Evolutionary conservation across 2,329 filamentous ascomycete species (phyloP), one percentile per base, ranked within the genome.

Genomic region (Colletotrichum lentis): DNA sequence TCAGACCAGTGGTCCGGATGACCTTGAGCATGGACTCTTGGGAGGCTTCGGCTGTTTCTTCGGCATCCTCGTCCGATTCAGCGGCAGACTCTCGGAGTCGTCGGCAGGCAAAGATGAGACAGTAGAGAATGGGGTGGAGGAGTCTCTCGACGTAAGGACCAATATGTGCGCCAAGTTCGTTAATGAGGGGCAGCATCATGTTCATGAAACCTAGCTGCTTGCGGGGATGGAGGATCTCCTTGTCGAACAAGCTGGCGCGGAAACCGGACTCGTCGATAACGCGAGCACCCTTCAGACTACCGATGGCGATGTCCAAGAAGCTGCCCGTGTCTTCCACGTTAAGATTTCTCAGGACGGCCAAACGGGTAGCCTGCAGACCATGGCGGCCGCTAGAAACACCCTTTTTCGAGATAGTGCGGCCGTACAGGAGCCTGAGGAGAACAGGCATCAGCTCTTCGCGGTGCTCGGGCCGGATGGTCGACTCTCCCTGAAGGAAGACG

Each of bases 131-230:
- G 0, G 93, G 88, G 73, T 95, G 89, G 70, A 95, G 83, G 5
- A 98, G 83, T 14, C 85, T 86, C 18, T 86, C 81, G 56, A 90
- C 85, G 73, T 92, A 95, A 0, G 88, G 86, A 2, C 84, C 79
- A 62, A 96, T 88, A 62, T 90, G 90, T 5, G 86, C 88, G 61
- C 94, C 93, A 43, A 98, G 86, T 61, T 96, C 93, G 65, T 91
- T 91, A 68, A 98, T 88, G 76, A 98, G 88, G 12, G 95, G 89
- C 68, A 94, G 90, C 57, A 96, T 85, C 93, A 98, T 96, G 76
- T 96, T 97, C 59, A 97, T 81, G 76, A 97, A 88, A 82, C 96
- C 96, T 67, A 96, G 86, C 77, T 97, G 95, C 77, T 94, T 96
- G 73, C 94, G 88, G 12, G 86, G 80, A 18, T 87, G 85, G 31